phyloP scores from a whole-genome alignment of 1,284 basidiomycete species.

The Schizophyllum commune region DNA sequence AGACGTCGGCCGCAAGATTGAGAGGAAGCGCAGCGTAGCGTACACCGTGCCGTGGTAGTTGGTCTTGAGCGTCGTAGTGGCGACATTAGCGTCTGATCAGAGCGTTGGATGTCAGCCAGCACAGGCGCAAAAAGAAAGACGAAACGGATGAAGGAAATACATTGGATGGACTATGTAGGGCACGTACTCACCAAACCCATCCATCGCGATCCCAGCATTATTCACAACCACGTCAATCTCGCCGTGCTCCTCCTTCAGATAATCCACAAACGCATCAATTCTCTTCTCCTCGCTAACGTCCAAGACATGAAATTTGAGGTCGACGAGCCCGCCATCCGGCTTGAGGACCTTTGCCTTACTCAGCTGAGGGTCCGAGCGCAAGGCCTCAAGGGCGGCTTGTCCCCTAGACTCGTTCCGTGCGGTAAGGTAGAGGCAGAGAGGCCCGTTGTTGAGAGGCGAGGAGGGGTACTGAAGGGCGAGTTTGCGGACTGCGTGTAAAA shows the following conservation, averaged over 20 bases:
- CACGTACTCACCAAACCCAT: not conserved
- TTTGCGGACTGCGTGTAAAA: not conserved
- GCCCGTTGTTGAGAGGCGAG: not conserved
- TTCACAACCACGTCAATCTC: not conserved
- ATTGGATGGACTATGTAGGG: too few species aligned
- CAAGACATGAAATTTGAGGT: not conserved
- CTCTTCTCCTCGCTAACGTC: not conserved
- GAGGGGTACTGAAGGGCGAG: not conserved
- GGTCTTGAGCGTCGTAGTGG: not conserved
- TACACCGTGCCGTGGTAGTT: not conserved
- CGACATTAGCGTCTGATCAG: not conserved
- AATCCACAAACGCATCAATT: not conserved
- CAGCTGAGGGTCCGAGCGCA: not conserved
- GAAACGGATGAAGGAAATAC: too few species aligned
- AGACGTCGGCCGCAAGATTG: not conserved
- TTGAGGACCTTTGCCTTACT: not conserved
- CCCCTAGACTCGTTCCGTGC: not conserved
- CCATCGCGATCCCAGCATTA: not conserved
- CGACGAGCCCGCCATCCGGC: not conserved
- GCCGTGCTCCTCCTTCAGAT: not conserved
- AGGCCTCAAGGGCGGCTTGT: not conserved
- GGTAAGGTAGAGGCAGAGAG: not conserved
- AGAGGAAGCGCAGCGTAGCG: not conserved
- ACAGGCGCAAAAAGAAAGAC: too few species aligned
- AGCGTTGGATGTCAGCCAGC: not conserved